Evolutionary conservation across 345 rosid species (phyloP).

Genomic region (Populus davidiana): DNA sequence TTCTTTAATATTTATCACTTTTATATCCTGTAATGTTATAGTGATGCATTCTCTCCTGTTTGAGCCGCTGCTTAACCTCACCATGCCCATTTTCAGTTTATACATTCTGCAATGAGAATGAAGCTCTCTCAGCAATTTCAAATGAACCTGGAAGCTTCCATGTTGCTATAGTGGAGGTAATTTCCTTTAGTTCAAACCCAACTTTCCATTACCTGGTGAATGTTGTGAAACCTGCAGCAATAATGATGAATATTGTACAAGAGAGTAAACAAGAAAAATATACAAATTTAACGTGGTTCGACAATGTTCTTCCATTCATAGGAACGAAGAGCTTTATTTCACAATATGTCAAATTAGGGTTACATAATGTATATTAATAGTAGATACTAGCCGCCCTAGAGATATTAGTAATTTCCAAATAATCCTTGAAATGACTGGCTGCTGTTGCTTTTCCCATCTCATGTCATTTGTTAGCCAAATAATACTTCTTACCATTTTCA

Average conservation of each 20-base stretch:
- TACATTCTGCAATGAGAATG: constrained; percentile 61
- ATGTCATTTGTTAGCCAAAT: neutral
- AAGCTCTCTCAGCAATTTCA: constrained; percentile 64
- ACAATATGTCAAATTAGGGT: neutral
- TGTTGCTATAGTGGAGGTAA: constrained; percentile 84
- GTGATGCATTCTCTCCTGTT: constrained; percentile 10
- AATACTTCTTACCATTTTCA: neutral
- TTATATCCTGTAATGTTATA: constrained; percentile 17
- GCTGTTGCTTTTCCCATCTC: neutral
- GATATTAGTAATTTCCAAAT: neutral
- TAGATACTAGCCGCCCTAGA: too few species aligned
- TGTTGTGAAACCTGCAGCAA: neutral
- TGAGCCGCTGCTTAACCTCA: neutral
- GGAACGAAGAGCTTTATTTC: too few species aligned
- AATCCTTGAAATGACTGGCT: neutral
- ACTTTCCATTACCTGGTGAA: neutral
- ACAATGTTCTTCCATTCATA: too few species aligned
- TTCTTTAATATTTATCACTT: constrained; percentile 11
- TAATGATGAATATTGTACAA: too few species aligned
- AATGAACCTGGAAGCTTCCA: constrained; percentile 69
- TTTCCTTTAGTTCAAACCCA: neutral
- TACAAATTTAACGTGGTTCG: too few species aligned
- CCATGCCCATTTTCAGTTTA: constrained; percentile 51
- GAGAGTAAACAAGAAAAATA: too few species aligned
- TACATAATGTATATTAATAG: too few species aligned